phyloP scores from a whole-genome alignment of 495 filamentous ascomycete genomes.

The Rhypophila decipiens region DNA sequence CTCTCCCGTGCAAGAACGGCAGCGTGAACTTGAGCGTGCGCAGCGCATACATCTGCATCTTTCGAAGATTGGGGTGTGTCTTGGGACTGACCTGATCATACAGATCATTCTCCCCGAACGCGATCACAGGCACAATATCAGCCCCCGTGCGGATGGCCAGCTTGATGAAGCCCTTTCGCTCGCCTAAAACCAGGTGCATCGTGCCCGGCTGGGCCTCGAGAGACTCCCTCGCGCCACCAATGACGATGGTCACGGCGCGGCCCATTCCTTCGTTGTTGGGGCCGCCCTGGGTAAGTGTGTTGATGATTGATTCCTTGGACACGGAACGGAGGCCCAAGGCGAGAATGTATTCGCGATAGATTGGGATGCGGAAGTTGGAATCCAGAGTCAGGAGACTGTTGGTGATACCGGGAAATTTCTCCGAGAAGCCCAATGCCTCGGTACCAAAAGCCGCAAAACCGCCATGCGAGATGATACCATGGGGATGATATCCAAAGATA shows the following conservation, averaged over 20 bases:
- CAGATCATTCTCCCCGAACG: constrained; percentile 92
- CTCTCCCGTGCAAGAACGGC: constrained; percentile 81
- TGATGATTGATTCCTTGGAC: constrained; percentile 83
- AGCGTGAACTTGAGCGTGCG: constrained; percentile 86
- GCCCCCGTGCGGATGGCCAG: constrained; percentile 84
- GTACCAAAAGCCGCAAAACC: constrained; percentile 91
- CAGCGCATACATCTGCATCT: constrained; percentile 74
- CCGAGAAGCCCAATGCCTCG: constrained; percentile 80
- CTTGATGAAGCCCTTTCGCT: constrained; percentile 89
- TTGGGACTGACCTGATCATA: constrained; percentile 79
- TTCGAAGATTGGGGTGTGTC: constrained; percentile 65
- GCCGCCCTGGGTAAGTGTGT: constrained; percentile 72
- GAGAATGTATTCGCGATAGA: constrained; percentile 89
- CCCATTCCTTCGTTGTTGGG: constrained; percentile 82
- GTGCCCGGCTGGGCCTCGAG: constrained; percentile 74
- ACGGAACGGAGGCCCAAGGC: constrained; percentile 82
- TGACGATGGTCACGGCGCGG: constrained; percentile 89
- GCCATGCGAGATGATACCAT: constrained; percentile 94
- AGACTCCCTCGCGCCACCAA: constrained; percentile 88
- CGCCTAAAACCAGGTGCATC: constrained; percentile 67
- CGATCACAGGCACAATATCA: constrained; percentile 83
- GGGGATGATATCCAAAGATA: constrained; percentile 96
- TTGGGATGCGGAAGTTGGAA: constrained; percentile 86
- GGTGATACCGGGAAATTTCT: constrained; percentile 91
- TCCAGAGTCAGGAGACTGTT: constrained; percentile 90